Conservation (phyloP, 805 yeast genomes). For the Ogataea zsoltii region DNA sequence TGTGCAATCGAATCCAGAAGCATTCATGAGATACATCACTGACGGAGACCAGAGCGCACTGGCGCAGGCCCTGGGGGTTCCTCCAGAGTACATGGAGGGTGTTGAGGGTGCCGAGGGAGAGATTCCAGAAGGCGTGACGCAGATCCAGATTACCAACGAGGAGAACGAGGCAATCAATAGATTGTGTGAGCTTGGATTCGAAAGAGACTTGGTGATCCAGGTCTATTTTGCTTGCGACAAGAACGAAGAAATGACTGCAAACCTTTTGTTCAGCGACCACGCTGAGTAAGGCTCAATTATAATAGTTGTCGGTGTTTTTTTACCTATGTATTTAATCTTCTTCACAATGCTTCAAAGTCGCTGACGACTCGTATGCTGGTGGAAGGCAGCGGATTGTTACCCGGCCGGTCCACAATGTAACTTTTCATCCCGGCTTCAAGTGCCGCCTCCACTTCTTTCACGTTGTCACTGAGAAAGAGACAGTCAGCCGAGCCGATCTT, state of each 20-base stretch:
- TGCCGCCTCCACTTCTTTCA: constrained; percentile 77
- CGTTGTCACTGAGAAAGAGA: constrained; percentile 79
- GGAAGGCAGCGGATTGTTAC: constrained; percentile 55
- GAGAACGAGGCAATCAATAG: constrained; percentile 90
- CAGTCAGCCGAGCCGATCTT: constrained; percentile 14
- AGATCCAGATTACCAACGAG: constrained; percentile 68
- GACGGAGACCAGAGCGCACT: constrained; percentile 61
- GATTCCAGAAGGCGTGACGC: constrained; percentile 46
- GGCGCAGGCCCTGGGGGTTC: constrained; percentile 42
- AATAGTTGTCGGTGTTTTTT: constrained; percentile 1
- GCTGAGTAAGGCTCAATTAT: constrained; percentile 26
- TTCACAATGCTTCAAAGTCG: constrained; percentile 31
- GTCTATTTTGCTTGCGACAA: constrained; percentile 98
- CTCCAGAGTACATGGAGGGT: constrained; percentile 38
- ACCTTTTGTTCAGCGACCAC: constrained; percentile 72
- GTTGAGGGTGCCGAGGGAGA: constrained; percentile 39
- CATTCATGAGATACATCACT: constrained; percentile 71
- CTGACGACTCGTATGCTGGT: constrained; percentile 21
- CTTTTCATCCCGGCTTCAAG: constrained; percentile 59
- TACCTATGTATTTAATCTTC: constrained; percentile 6
- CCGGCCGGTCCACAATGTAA: constrained; percentile 67
- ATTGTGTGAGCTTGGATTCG: constrained; percentile 91
- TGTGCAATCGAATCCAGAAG: constrained; percentile 87
- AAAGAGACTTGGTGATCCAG: constrained; percentile 81
- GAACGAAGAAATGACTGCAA: constrained; percentile 96